Evolutionary conservation across 2,329 filamentous ascomycete species (phyloP).

Genomic region (Septoria petroselini): DNA sequence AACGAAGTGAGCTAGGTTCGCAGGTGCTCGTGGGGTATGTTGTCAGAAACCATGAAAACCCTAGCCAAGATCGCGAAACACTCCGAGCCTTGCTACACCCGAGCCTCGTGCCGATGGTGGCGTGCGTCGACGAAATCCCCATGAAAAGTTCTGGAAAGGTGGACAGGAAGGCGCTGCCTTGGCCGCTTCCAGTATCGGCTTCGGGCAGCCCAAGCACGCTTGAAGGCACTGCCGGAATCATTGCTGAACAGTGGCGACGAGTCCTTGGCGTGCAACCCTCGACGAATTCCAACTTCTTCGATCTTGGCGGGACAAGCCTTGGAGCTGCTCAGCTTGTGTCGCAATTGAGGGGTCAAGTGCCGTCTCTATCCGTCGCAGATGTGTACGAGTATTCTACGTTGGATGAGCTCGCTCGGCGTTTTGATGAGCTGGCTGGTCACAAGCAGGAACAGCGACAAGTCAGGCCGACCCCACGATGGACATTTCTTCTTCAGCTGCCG

Average conservation of each 20-base stretch:
- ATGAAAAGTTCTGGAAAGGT: constrained; percentile 9
- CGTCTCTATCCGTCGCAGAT: constrained; percentile 8
- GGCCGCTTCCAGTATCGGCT: constrained; percentile 8
- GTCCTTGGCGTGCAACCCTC: constrained; percentile 9
- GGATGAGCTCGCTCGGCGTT: constrained; percentile 3
- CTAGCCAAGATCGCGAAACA: constrained; percentile 8
- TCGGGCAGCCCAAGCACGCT: not conserved
- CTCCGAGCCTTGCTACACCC: constrained; percentile 14
- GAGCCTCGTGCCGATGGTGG: constrained; percentile 13
- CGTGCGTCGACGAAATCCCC: constrained; percentile 9
- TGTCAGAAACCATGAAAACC: constrained; percentile 1
- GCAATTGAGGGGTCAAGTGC: not conserved
- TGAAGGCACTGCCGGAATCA: constrained; percentile 1
- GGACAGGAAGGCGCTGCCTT: constrained; percentile 11
- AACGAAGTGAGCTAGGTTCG: constrained; percentile 12
- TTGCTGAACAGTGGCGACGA: constrained; percentile 11
- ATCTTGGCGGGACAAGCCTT: constrained; percentile 12
- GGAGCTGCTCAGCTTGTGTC: constrained; percentile 13
- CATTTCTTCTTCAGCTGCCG: constrained; percentile 8
- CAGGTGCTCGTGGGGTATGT: constrained; percentile 16
- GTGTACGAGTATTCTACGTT: constrained; percentile 5
- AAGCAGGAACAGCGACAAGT: not conserved
- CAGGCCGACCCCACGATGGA: constrained; percentile 3
- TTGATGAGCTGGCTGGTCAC: constrained; percentile 1
- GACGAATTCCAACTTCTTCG: constrained; percentile 9